phyloP scores from a whole-genome alignment of 1,139 yeast genomes.

The Magnusiomyces suaveolens region DNA sequence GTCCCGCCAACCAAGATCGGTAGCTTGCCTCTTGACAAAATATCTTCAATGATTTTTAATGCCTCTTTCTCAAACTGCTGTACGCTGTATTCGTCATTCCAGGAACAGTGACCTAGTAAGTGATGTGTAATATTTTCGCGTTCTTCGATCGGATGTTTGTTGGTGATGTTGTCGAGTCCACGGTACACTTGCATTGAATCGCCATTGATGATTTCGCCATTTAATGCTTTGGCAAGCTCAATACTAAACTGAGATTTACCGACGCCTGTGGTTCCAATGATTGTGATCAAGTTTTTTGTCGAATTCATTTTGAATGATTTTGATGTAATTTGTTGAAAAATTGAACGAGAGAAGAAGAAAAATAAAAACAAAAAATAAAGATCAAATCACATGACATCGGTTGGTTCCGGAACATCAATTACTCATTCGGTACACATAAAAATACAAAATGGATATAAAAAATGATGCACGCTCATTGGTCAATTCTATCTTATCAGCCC shows the following conservation, averaged over 20 bases:
- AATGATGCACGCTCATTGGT: too few relatives aligned
- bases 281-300: slow-evolving; percentile 42
- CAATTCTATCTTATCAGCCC: too few relatives aligned
- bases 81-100: slow-evolving; percentile 78
- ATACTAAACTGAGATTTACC: slow-evolving; percentile 79
- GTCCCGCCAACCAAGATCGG: slow-evolving; percentile 96
- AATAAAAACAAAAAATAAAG: too few relatives aligned
- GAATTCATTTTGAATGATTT: too few relatives aligned
- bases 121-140: slow-evolving; percentile 71
- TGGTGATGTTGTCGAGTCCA: slow-evolving; percentile 67
- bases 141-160: slow-evolving; percentile 79
- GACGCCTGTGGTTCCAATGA: slow-evolving; percentile 97
- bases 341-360: too few relatives aligned
- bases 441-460: too few relatives aligned
- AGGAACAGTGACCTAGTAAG: slow-evolving; percentile 70
- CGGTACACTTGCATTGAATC: slow-evolving; percentile 94
- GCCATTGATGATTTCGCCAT: slow-evolving; percentile 89
- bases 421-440: too few relatives aligned
- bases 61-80: slow-evolving; percentile 77
- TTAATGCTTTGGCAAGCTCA: slow-evolving; percentile 63
- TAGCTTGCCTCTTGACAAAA: slow-evolving; percentile 58
- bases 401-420: too few relatives aligned
- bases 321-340: too few relatives aligned
- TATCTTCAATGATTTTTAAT: slow-evolving; percentile 41
- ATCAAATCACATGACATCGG: too few relatives aligned